A percentile compares a stretch with the other conserved stretches of the same genome.
Conservation (phyloP, 2,329 filamentous ascomycete genomes). For the Cladosporium sp. region DNA sequence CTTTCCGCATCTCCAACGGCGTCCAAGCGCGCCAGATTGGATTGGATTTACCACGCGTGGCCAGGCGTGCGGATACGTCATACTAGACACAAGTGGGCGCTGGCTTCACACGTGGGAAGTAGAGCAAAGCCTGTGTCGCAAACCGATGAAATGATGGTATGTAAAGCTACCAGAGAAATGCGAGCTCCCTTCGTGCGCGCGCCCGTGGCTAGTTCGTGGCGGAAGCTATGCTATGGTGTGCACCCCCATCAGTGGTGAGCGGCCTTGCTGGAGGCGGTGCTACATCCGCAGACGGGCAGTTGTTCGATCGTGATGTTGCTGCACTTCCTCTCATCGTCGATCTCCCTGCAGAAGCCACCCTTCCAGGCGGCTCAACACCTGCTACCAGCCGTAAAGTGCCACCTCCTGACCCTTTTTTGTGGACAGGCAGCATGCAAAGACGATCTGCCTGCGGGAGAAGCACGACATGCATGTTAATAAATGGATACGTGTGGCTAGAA, state of each 20-base stretch:
- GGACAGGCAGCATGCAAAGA: constrained; percentile 2
- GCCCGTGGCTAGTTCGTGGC: neutral
- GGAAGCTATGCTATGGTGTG: neutral
- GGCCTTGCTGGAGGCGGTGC: neutral
- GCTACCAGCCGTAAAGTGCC: constrained; percentile 2
- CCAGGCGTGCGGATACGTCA: neutral
- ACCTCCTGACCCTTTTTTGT: constrained; percentile 7
- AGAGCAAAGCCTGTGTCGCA: neutral
- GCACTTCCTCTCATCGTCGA: constrained; percentile 5
- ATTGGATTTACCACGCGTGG: neutral
- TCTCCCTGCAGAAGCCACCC: neutral
- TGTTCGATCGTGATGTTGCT: constrained; percentile 8
- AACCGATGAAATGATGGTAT: neutral
- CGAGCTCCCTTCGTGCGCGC: neutral
- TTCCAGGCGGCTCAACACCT: neutral
- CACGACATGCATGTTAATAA: neutral
- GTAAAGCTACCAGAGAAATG: neutral
- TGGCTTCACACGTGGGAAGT: neutral
- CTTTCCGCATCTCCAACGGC: neutral
- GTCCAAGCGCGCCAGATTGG: constrained; percentile 2
- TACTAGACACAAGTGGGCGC: neutral
- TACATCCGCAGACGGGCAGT: neutral
- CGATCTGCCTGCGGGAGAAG: constrained; percentile 2
- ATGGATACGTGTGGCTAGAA: constrained; percentile 2
- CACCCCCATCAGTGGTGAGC: neutral